Evolutionary conservation across 768 basidiomycete genomes (phyloP).

Genomic region (Kwoniella mangroviensis): DNA sequence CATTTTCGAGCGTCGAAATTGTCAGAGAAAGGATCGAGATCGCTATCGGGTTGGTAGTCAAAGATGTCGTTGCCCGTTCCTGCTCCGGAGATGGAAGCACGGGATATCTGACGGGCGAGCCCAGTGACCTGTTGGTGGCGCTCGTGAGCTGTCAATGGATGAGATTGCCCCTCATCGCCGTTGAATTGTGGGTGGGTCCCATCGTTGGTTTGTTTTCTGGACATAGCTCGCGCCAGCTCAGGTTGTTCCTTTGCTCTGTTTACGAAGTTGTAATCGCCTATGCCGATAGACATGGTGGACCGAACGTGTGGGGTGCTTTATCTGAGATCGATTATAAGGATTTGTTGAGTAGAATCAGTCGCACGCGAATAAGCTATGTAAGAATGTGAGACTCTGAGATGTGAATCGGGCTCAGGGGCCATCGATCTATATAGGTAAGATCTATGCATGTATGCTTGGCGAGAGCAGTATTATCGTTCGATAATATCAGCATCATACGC

Average conservation of each 20-base stretch:
- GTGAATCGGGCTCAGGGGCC: too few relatives aligned
- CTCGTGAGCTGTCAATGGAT: constrained; percentile 2
- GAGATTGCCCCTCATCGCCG: not conserved
- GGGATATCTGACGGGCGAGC: constrained; percentile 37
- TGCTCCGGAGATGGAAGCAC: constrained; percentile 8
- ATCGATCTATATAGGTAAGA: too few relatives aligned
- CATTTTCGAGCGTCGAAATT: constrained; percentile 58
- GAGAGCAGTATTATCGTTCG: too few relatives aligned
- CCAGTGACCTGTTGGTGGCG: constrained; percentile 23
- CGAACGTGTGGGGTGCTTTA: too few relatives aligned
- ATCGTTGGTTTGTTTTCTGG: constrained; percentile 8
- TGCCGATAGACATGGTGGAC: constrained; percentile 20
- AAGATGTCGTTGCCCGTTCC: constrained; percentile 34
- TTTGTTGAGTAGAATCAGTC: too few relatives aligned
- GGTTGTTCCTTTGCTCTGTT: constrained; percentile 11
- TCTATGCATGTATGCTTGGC: too few relatives aligned
- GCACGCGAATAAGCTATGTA: too few relatives aligned
- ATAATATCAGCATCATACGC: too few relatives aligned
- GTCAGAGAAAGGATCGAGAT: constrained; percentile 58
- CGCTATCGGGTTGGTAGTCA: constrained; percentile 48
- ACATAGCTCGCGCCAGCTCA: constrained; percentile 15
- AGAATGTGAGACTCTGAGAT: too few relatives aligned
- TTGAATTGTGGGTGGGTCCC: not conserved
- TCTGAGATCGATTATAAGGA: too few relatives aligned
- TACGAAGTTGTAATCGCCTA: constrained; percentile 20